phyloP scores from a whole-genome alignment of 1,284 basidiomycete species.

The Apiotrichum brassicae region DNA sequence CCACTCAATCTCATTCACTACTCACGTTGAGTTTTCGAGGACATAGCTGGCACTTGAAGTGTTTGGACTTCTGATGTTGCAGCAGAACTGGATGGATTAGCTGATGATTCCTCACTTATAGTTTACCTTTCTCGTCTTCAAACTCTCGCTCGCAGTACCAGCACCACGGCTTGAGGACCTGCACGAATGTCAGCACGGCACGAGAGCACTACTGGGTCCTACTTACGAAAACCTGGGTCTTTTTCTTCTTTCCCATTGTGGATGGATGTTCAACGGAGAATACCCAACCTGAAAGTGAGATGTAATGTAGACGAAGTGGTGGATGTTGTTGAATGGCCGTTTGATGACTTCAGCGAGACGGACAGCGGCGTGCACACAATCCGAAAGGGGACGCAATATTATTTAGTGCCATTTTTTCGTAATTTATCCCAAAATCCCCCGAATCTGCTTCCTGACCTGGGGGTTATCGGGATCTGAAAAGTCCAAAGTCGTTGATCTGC shows the following conservation, averaged over 20 bases:
- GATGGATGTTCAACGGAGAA: constrained; percentile 8
- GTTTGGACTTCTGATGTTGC: constrained; percentile 99
- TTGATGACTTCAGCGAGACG: neutral
- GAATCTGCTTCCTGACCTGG: too few relatives aligned
- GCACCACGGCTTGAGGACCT: constrained; percentile 89
- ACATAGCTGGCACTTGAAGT: constrained; percentile 96
- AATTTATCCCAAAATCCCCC: constrained; percentile 9
- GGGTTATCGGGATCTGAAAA: too few relatives aligned
- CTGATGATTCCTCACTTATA: neutral
- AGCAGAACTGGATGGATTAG: constrained; percentile 65
- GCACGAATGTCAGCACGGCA: constrained; percentile 11
- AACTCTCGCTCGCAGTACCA: constrained; percentile 99
- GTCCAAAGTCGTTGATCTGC: too few relatives aligned
- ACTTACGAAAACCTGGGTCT: constrained; percentile 43
- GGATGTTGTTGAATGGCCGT: neutral
- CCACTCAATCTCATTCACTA: neutral
- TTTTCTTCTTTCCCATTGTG: constrained; percentile 48
- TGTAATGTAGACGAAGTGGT: too few relatives aligned
- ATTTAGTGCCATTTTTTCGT: constrained; percentile 1
- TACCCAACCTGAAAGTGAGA: too few relatives aligned
- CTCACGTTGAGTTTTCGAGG: constrained; percentile 76
- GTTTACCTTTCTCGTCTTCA: constrained; percentile 86
- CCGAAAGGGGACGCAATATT: constrained; percentile 1
- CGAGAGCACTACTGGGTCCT: neutral
- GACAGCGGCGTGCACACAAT: too few relatives aligned